Percentiles rank a stretch among this genome's conserved stretches.
Evolutionary conservation across 805 yeast species (phyloP).

Genomic region (Kregervanrija pseudodelftensis): DNA sequence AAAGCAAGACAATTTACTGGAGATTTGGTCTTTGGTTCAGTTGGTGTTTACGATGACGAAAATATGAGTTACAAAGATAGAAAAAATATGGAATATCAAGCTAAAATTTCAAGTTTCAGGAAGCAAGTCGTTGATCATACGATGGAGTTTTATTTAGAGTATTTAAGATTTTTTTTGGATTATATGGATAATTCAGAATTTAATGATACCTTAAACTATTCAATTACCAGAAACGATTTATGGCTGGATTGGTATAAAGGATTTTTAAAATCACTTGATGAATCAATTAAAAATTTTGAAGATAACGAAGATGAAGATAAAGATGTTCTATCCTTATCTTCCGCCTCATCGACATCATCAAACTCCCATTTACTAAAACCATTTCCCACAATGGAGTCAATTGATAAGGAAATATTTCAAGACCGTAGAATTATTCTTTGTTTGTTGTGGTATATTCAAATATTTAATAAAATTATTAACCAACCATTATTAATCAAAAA

Average conservation of each 20-base stretch:
- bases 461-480: constrained; percentile 20
- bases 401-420: constrained; percentile 19
- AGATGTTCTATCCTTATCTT: too few species aligned
- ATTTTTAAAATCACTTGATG: neutral
- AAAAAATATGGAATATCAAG: constrained; percentile 5
- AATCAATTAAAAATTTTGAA: constrained; percentile 4
- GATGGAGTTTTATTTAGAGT: constrained; percentile 22
- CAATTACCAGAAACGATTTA: constrained; percentile 25
- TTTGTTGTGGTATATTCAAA: constrained; percentile 26
- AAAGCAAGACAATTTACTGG: constrained; percentile 25
- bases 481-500: constrained; percentile 15
- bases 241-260: constrained; percentile 23
- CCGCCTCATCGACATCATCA: neutral
- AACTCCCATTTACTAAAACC: neutral
- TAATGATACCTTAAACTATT: constrained; percentile 26
- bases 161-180: constrained; percentile 24
- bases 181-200: constrained; percentile 27
- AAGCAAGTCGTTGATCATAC: constrained; percentile 15
- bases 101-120: constrained; percentile 11
- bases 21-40: constrained; percentile 26
- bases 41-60: constrained; percentile 4
- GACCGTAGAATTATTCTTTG: constrained; percentile 23
- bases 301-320: constrained; percentile 11
- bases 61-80: constrained; percentile 12
- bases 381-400: constrained; percentile 14